These are phyloP conservation scores for Rugonectria rugulosa DNA, from an alignment of 2,329 filamentous ascomycete species.

Conservation along the genomic window DNA sequence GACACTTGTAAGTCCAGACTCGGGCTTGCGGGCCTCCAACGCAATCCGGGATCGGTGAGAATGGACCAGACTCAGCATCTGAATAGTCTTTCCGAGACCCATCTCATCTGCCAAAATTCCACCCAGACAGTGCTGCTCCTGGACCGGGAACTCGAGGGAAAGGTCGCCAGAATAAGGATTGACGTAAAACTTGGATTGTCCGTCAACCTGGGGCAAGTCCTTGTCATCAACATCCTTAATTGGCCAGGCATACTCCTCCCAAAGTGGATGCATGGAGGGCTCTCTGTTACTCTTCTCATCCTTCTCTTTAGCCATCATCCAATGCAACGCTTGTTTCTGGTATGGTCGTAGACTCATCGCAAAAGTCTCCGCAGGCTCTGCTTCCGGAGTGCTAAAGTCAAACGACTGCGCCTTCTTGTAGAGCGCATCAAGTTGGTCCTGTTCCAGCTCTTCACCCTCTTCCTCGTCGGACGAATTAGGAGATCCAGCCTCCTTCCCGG, in stretches of 20 bases:
- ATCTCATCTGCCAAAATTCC: slow-evolving; percentile 96
- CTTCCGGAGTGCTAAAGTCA: slow-evolving; percentile 89
- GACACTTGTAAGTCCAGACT: slow-evolving; percentile 51
- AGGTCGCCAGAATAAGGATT: slow-evolving; percentile 97
- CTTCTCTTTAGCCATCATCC: slow-evolving; percentile 96
- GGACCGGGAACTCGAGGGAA: slow-evolving; percentile 87
- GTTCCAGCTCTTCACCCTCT: slow-evolving; percentile 89
- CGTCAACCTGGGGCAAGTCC: slow-evolving; percentile 69
- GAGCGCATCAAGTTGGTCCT: slow-evolving; percentile 91
- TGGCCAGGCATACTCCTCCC: slow-evolving; percentile 96
- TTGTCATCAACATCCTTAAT: slow-evolving; percentile 86
- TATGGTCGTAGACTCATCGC: slow-evolving; percentile 86
- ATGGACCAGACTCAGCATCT: slow-evolving; percentile 95
- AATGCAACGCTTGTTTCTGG: slow-evolving; percentile 92
- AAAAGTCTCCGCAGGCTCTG: slow-evolving; percentile 84
- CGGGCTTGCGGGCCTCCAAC: slow-evolving; percentile 45
- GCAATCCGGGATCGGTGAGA: slow-evolving; percentile 72
- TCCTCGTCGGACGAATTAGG: slow-evolving; percentile 72
- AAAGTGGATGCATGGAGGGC: slow-evolving; percentile 91
- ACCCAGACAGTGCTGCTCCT: slow-evolving; percentile 93
- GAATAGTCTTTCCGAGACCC: slow-evolving; percentile 97
- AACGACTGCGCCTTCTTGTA: slow-evolving; percentile 98
- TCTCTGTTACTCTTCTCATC: slow-evolving; percentile 75
- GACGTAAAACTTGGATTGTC: slow-evolving; percentile 83
- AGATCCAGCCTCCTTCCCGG: slow-evolving; percentile 50